A percentile compares a stretch with the other conserved stretches of the same genome.
phyloP scores from a whole-genome alignment of 176 grass and related monocot genomes.

The Juncus inflexus region DNA sequence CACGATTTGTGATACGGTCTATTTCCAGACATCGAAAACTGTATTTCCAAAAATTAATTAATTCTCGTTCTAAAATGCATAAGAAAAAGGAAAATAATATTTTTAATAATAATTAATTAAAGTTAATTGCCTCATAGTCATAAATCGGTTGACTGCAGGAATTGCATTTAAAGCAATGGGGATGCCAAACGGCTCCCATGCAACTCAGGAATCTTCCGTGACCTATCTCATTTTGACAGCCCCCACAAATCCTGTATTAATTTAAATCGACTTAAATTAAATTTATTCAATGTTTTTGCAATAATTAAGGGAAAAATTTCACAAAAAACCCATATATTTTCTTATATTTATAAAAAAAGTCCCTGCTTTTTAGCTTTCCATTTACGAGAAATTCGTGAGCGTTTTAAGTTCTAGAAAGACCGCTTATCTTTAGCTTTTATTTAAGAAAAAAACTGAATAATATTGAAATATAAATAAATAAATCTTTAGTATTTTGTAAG shows the following conservation, averaged over 20 bases:
- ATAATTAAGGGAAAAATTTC: too few species aligned
- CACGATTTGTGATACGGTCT: conserved; percentile 81
- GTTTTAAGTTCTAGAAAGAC: too few species aligned
- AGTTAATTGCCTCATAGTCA: conserved; percentile 65
- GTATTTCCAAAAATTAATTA: conserved; percentile 2
- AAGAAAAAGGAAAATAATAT: conserved; percentile 9
- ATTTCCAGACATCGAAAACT: conserved; percentile 90
- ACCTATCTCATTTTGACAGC: conserved; percentile 81
- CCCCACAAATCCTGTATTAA: conserved; percentile 60
- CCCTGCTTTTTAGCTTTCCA: too few species aligned
- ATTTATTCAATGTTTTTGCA: too few species aligned
- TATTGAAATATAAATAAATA: too few species aligned
- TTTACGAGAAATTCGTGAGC: too few species aligned
- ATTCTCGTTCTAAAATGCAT: neutral
- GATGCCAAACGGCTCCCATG: conserved; percentile 90
- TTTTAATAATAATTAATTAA: too few species aligned
- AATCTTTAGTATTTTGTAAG: too few species aligned
- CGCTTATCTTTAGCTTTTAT: too few species aligned
- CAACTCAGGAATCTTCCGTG: conserved; percentile 76
- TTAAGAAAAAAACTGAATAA: too few species aligned
- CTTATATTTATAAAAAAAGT: too few species aligned
- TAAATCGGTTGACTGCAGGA: conserved; percentile 75
- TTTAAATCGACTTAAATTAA: neutral
- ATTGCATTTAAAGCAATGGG: conserved; percentile 86
- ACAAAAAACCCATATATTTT: too few species aligned